Evolutionary conservation across 192 early-diverging fungal species (phyloP).

Genomic region (Umbelopsis isabellina): DNA sequence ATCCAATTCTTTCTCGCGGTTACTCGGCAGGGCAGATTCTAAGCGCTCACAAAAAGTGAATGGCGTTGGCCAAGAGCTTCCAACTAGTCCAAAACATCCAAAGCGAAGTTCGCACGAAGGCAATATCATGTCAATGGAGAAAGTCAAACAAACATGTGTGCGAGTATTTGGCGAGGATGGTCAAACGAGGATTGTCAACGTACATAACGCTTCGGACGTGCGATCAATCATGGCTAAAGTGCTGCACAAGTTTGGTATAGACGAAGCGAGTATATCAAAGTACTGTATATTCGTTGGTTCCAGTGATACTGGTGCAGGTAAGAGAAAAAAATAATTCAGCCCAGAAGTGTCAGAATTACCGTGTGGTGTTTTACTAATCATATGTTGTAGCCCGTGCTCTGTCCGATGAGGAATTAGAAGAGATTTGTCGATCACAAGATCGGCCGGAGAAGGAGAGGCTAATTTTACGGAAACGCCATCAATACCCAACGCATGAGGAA

Average conservation of each 20-base stretch:
- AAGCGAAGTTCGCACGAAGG: conserved; percentile 52
- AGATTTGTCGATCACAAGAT: conserved; percentile 72
- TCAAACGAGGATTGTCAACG: conserved; percentile 78
- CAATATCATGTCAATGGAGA: conserved; percentile 60
- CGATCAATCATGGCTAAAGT: conserved; percentile 70
- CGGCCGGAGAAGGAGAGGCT: conserved; percentile 71
- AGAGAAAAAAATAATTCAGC: not conserved
- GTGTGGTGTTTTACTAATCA: not conserved
- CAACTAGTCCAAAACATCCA: conserved; percentile 1
- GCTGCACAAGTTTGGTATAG: conserved; percentile 82
- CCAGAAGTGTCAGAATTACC: not conserved
- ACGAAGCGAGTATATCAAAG: conserved; percentile 66
- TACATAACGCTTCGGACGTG: conserved; percentile 72
- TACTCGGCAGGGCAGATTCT: conserved; percentile 40
- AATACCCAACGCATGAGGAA: conserved; percentile 58
- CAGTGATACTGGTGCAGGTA: conserved; percentile 71
- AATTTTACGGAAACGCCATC: conserved; percentile 72
- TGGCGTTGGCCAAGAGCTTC: conserved; percentile 9
- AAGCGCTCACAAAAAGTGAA: conserved; percentile 28
- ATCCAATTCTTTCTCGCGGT: conserved; percentile 43
- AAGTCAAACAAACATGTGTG: conserved; percentile 68
- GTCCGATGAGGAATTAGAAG: conserved; percentile 77
- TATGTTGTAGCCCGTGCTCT: conserved; percentile 55
- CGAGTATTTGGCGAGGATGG: conserved; percentile 80
- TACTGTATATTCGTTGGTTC: conserved; percentile 77